These are phyloP conservation scores for Starmerella vaccinii DNA, from an alignment of 805 yeast genomes.

Conservation along the genomic window DNA sequence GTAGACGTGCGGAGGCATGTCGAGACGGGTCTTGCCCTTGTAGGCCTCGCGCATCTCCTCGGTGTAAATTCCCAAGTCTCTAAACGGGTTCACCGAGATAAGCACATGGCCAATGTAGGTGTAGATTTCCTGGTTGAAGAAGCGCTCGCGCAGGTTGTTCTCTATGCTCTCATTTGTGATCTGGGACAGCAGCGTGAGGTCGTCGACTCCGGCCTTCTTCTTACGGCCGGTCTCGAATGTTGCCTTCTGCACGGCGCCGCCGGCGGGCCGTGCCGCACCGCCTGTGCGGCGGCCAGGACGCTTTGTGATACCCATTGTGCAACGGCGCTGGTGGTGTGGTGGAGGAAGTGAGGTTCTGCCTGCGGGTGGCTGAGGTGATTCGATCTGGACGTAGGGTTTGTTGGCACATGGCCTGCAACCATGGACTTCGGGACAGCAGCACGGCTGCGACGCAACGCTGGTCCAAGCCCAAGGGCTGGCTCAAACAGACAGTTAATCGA, in stretches of 20 bases:
- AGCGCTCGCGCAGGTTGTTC: constrained; percentile 80
- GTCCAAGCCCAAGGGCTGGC: too few species aligned
- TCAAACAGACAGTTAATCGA: too few species aligned
- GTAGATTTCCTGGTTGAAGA: constrained; percentile 80
- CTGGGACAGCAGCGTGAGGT: constrained; percentile 75
- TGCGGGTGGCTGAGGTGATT: constrained; percentile 6
- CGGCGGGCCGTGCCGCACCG: constrained; percentile 23
- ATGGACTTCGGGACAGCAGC: too few species aligned
- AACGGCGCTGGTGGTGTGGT: not conserved
- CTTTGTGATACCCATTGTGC: constrained; percentile 61
- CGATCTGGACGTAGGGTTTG: not conserved
- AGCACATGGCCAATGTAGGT: constrained; percentile 90
- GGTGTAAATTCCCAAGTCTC: constrained; percentile 92
- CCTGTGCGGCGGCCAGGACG: constrained; percentile 54
- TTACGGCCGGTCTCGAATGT: constrained; percentile 78
- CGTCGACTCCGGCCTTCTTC: constrained; percentile 98
- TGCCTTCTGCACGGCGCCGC: constrained; percentile 70
- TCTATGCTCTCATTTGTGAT: constrained; percentile 88
- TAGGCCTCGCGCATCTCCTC: constrained; percentile 63
- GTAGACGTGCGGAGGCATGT: constrained; percentile 96
- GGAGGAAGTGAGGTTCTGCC: not conserved
- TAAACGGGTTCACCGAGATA: constrained; percentile 92
- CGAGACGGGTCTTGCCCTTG: constrained; percentile 85
- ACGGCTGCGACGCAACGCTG: too few species aligned
- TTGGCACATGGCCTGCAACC: not conserved